Percentiles rank a stretch among this genome's conserved stretches.
These are phyloP conservation scores for Hemileia vastatrix DNA, from an alignment of 1,284 basidiomycete species.

Conservation along the genomic window DNA sequence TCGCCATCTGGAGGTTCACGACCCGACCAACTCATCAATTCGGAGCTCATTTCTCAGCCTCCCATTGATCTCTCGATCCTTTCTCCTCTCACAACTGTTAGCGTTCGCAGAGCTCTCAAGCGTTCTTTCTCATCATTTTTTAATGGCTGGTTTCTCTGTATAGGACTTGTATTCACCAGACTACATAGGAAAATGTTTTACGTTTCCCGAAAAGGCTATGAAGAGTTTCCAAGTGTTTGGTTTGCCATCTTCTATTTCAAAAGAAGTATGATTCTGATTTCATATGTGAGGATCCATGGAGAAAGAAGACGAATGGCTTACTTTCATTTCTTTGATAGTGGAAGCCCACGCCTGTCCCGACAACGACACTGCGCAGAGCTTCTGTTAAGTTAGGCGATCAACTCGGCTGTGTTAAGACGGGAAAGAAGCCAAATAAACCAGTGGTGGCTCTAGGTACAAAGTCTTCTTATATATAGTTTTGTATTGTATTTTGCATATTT, in stretches of 20 bases:
- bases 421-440: no score
- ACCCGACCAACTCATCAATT: constrained; percentile 15
- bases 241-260: constrained; percentile 10
- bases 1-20: constrained; percentile 9
- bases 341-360: constrained; percentile 12
- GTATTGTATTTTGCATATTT: no score
- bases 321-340: not conserved
- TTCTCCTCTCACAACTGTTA: constrained; percentile 4
- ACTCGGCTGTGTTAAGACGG: no score
- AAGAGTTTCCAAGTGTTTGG: constrained; percentile 7
- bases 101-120: not conserved
- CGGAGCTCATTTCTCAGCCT: constrained; percentile 1
- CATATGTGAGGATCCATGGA: not conserved
- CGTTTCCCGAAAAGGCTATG: not conserved
- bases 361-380: constrained; percentile 11
- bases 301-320: not conserved
- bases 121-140: not conserved
- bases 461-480: no score
- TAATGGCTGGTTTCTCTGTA: not conserved
- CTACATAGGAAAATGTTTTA: constrained; percentile 6
- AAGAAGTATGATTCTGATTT: constrained; percentile 6
- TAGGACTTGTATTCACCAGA: not conserved
- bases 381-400: constrained; percentile 11
- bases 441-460: no score
- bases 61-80: constrained; percentile 6